Conservation (phyloP, 2,329 filamentous ascomycete species). For the Phialemonium atrogriseum region DNA sequence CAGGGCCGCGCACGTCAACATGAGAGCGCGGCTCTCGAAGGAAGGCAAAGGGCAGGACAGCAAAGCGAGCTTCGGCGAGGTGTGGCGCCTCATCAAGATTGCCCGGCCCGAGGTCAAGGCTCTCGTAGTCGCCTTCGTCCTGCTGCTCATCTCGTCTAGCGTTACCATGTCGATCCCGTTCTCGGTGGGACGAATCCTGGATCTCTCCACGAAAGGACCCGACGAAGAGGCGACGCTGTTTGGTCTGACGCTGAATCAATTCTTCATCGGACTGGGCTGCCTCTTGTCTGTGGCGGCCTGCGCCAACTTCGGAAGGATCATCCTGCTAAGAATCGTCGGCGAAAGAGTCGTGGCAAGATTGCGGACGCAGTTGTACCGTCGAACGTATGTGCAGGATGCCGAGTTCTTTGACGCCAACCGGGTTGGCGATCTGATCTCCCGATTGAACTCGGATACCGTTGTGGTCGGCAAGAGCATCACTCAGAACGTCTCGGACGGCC, state of each 20-base stretch:
- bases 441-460: constrained; percentile 90
- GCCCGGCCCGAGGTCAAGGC: constrained; percentile 76
- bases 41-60: constrained; percentile 59
- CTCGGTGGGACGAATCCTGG: constrained; percentile 91
- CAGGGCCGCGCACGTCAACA: constrained; percentile 80
- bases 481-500: constrained; percentile 93
- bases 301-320: constrained; percentile 89
- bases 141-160: constrained; percentile 80
- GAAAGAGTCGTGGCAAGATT: constrained; percentile 89
- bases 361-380: constrained; percentile 80
- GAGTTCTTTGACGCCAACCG: constrained; percentile 99
- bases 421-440: constrained; percentile 91
- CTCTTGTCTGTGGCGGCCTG: constrained; percentile 76
- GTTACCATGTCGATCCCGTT: constrained; percentile 97
- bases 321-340: constrained; percentile 87
- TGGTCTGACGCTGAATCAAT: constrained; percentile 76
- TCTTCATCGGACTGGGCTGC: constrained; percentile 72
- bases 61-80: constrained; percentile 61
- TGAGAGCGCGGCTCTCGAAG: constrained; percentile 80
- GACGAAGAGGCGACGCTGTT: constrained; percentile 65
- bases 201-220: constrained; percentile 72
- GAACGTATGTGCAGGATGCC: constrained; percentile 93
- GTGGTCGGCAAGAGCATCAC: constrained; percentile 98
- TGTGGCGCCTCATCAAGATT: constrained; percentile 83
- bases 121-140: constrained; percentile 70